phyloP scores from a whole-genome alignment of 2,329 filamentous ascomycete species.

The Fusarium sp. region DNA sequence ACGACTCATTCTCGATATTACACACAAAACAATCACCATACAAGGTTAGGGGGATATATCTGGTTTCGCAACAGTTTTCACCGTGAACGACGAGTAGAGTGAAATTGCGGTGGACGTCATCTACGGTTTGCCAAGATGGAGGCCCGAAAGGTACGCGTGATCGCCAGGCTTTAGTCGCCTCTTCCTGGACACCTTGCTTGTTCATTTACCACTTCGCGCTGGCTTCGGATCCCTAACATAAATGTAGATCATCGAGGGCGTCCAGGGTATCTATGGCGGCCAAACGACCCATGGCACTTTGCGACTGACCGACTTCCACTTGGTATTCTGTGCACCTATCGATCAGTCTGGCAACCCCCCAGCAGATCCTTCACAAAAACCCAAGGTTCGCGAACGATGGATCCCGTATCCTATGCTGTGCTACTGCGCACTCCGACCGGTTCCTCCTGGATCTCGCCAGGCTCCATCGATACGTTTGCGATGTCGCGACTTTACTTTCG shows the following conservation, averaged over 20 bases:
- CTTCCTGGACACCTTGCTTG: neutral
- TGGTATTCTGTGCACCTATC: conserved; percentile 65
- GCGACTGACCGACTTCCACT: conserved; percentile 75
- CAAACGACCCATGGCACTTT: conserved; percentile 70
- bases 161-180: conserved; percentile 12
- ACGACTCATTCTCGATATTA: conserved; percentile 1
- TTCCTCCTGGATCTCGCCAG: conserved; percentile 77
- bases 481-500: conserved; percentile 93
- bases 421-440: conserved; percentile 83
- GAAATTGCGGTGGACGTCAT: conserved; percentile 14
- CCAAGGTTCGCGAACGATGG: conserved; percentile 79
- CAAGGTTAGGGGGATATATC: neutral
- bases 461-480: conserved; percentile 88
- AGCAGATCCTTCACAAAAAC: conserved; percentile 43
- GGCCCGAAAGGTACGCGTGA: conserved; percentile 57
- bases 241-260: conserved; percentile 67
- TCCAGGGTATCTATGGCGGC: conserved; percentile 73
- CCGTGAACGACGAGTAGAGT: neutral
- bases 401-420: conserved; percentile 95
- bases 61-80: neutral
- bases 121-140: conserved; percentile 53
- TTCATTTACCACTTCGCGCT: neutral
- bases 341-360: conserved; percentile 49
- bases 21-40: neutral
- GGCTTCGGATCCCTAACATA: conserved; percentile 35